Base-by-base conservation (phyloP, 148 eudicot genomes). In the Mesembryanthemum crystallinum region DNA sequence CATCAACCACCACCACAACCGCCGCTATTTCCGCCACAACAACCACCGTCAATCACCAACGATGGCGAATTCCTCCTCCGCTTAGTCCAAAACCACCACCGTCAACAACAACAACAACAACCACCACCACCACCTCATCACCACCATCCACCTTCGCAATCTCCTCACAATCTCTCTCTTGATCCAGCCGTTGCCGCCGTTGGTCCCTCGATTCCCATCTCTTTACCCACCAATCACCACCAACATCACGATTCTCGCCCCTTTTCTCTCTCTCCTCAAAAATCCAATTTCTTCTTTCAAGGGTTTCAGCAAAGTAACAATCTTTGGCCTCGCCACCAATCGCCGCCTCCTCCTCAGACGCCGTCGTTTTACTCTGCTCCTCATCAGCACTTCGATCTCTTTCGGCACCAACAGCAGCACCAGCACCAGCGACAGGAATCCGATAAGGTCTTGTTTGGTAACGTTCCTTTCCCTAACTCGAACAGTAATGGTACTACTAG, bases 161-260 rank as follows among this genome's bases (percentile, higher is more conserved):
- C 49, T 27, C 60, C 81, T 12, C 82, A 83, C 29, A 74, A 72
- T 57, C 76, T 80, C 65, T 47, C 87, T 9, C 72, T 75, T 35
- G 94, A 88, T 77, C 94, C 94, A 4, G 94, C 94, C 64, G 87
- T 90, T 52, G 91, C 92, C 63, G 91, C 93, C 37, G 86, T 94
- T 15, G 92, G 97, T 6, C 96, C 96, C 55, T 64, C 86, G 27
- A 23, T 85, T 7, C 75, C 87, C 5, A 54, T 63, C 60, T 79
- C 76, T 12, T 65, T 47, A 21, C 55, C 71, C 27, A 64, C 76
- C 74, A 75, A 81, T 76, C 82, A 74, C 66, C 81, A 32, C 63
- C 75, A 78, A 58, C 69, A 71, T 23, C 43, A 67, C 49, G 65
- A 61, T 55, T 45, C 4, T 42, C 78, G n/a, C 24, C 67, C 75